phyloP scores from a whole-genome alignment of 2,329 filamentous ascomycete species.

The Pseudopithomyces chartarum region DNA sequence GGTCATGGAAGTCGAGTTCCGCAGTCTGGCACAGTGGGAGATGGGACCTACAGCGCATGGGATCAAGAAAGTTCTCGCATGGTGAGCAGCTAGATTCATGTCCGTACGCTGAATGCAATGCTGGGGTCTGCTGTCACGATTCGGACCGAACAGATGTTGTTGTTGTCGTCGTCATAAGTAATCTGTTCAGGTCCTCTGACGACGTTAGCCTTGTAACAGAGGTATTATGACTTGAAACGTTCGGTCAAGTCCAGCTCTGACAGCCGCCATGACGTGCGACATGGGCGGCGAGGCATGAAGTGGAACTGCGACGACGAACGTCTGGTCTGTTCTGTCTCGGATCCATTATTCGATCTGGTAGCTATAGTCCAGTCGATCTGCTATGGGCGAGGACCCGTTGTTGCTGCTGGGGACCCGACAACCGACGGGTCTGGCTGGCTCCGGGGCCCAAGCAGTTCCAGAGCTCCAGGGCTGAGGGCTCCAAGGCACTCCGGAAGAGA shows the following conservation, averaged over 20 bases:
- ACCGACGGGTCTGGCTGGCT: no score
- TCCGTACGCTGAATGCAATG: no score
- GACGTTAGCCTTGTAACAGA: no score
- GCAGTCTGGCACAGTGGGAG: constrained; percentile 22
- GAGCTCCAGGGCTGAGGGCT: neutral
- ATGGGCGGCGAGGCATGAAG: neutral
- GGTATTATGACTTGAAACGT: no score
- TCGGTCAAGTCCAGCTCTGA: no score
- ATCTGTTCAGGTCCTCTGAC: no score
- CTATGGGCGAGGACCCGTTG: neutral
- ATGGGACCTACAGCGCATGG: constrained; percentile 17
- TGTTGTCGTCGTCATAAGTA: no score
- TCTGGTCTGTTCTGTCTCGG: neutral
- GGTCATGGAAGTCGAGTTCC: constrained; percentile 25
- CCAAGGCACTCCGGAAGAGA: no score
- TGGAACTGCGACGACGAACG: neutral
- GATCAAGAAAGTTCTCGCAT: constrained; percentile 11
- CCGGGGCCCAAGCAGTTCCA: no score
- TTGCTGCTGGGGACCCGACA: neutral
- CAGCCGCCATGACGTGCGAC: neutral
- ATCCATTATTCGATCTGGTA: neutral
- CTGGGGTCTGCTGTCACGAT: no score
- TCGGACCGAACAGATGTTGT: no score
- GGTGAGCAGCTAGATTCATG: neutral
- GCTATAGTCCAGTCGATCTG: neutral